Evolutionary conservation across 2,329 filamentous ascomycete genomes (phyloP), one percentile per base, ranked within the genome.

Genomic region (Gaeumannomyces sp.): DNA sequence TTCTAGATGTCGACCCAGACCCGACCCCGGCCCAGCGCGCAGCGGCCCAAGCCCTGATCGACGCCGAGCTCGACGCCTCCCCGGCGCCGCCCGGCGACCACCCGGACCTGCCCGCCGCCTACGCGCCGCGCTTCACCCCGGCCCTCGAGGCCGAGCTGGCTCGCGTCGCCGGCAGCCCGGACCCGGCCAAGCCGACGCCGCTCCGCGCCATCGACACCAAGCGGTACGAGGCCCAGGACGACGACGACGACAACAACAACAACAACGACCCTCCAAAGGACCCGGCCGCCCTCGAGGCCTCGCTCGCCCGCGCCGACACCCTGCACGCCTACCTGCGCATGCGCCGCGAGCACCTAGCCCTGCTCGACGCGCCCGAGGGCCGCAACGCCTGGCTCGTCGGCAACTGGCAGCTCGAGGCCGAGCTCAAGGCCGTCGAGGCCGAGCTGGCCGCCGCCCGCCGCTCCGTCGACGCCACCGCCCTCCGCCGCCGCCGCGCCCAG

Each of bases 321-420:
- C 76, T 80, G 61, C 79, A 77, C 58, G 73, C 79, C n/a, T 85
- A 87, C 75, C 79, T 88, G 16, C 69, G 74, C 16, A 72, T 76
- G n/a, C 83, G 85, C 4, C 74, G 79, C 50, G 71, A 80, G 38
- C 82, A 86, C 76, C 85, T 97, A 25, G 79, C 81, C 1, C 82
- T 97, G n/a, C 84, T 97, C 27, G 91, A 95, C 71, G 83, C 83
- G 62, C 89, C 89, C 76, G 62, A 63, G 62, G 95, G 94, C 69
- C 92, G 92, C 78, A 97, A 97, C 75, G 89, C 92, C 13, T 98
- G 95, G 94, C 81, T 99, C 64, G 84, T 96, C 11, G 86, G 86
- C 72, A 99, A 99, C 76, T 86, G 89, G 70, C 87, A 91, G 69
- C 76, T 93, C 27, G 94, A 97, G 77, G 85, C 86, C 59, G 84